Evolutionary conservation across 371 early-diverging fungal species (phyloP).

Genomic region (Conidiobolus incongruus): DNA sequence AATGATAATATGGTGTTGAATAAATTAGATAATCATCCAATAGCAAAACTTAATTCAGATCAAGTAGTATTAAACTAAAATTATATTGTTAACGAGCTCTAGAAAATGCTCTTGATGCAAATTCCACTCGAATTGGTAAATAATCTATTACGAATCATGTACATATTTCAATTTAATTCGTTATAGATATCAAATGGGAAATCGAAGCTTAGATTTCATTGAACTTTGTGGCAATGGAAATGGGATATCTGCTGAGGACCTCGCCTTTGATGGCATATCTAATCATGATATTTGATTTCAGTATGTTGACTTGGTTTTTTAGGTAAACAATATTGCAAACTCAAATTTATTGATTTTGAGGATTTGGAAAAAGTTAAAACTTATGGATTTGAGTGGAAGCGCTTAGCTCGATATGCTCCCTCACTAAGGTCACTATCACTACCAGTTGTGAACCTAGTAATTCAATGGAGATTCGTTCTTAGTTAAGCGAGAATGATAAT

Average conservation of each 20-base stretch:
- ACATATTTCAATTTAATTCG: not conserved
- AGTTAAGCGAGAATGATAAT: slow-evolving; percentile 32
- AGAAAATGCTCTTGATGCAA: slow-evolving; percentile 94
- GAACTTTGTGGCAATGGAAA: slow-evolving; percentile 70
- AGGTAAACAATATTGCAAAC: slow-evolving; percentile 55
- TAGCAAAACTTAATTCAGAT: slow-evolving; percentile 65
- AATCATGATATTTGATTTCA: not conserved
- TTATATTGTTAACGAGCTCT: slow-evolving; percentile 84
- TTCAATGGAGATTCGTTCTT: slow-evolving; percentile 41
- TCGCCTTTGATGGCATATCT: slow-evolving; percentile 28
- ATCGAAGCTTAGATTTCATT: slow-evolving; percentile 48
- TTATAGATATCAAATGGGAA: slow-evolving; percentile 51
- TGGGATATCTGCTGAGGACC: slow-evolving; percentile 43
- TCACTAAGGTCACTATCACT: slow-evolving; percentile 26
- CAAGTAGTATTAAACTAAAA: slow-evolving; percentile 81
- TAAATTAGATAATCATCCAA: slow-evolving; percentile 10
- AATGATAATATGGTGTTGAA: too few relatives aligned
- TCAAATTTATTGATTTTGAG: slow-evolving; percentile 41
- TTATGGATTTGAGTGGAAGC: slow-evolving; percentile 81
- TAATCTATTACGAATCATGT: not conserved
- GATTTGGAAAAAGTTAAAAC: slow-evolving; percentile 37
- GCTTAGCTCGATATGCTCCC: slow-evolving; percentile 47
- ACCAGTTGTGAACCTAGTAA: slow-evolving; percentile 36
- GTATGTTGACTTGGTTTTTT: not conserved
- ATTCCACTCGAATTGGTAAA: slow-evolving; percentile 55